Evolutionary conservation across 1,284 basidiomycete species (phyloP).

Genomic region (Macrocystidia cucumis): DNA sequence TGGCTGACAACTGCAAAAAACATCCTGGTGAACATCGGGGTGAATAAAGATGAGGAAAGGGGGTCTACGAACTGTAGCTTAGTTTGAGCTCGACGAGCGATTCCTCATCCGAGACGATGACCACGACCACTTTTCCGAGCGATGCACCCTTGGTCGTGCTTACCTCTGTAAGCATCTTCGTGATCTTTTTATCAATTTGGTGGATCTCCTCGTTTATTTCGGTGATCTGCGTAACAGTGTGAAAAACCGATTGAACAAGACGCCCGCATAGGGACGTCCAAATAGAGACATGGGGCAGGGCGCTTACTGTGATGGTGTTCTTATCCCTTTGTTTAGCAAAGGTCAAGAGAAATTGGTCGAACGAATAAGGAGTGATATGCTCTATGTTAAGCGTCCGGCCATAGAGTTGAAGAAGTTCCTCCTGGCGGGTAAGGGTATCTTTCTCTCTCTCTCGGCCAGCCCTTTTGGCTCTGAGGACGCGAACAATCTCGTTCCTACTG

Average conservation of each 20-base stretch:
- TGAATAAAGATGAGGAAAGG: conserved; percentile 1
- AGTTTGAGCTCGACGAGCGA: conserved; percentile 35
- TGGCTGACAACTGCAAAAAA: conserved; percentile 43
- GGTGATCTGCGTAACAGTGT: too few relatives aligned
- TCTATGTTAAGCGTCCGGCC: conserved; percentile 34
- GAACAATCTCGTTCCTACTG: conserved; percentile 24
- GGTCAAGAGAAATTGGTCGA: conserved; percentile 31
- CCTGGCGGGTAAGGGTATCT: conserved; percentile 28
- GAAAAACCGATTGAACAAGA: too few relatives aligned
- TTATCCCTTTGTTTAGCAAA: conserved; percentile 31
- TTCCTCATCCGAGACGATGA: conserved; percentile 29
- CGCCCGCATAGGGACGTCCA: not conserved
- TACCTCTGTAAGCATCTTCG: conserved; percentile 22
- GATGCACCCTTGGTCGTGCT: conserved; percentile 26
- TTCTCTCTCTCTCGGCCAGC: conserved; percentile 26
- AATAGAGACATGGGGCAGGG: not conserved
- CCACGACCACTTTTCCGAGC: conserved; percentile 27
- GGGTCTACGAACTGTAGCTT: conserved; percentile 40
- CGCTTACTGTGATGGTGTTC: conserved; percentile 26
- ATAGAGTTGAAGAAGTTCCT: conserved; percentile 32
- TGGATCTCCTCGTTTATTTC: conserved; percentile 32
- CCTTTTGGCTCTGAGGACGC: conserved; percentile 25
- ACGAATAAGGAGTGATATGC: conserved; percentile 28
- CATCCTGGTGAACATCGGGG: too few relatives aligned
- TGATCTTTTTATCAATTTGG: conserved; percentile 31